These are phyloP conservation scores for Trametes cubensis DNA, from an alignment of 768 basidiomycete species.

Conservation along the genomic window DNA sequence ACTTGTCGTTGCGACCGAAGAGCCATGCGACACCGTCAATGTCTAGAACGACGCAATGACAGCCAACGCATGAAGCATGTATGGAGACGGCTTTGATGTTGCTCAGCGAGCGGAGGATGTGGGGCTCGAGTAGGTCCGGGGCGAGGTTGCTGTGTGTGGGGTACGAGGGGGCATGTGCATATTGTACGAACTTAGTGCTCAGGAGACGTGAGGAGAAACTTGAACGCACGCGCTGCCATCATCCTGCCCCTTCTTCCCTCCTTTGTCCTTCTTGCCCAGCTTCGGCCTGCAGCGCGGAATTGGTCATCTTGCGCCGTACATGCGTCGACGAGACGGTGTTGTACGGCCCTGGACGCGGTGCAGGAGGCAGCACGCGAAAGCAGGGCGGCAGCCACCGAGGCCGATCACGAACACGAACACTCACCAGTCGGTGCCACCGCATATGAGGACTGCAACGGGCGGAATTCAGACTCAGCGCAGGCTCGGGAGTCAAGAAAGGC, in stretches of 20 bases:
- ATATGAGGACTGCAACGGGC: constrained; percentile 64
- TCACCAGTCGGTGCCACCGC: constrained; percentile 88
- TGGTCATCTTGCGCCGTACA: constrained; percentile 8
- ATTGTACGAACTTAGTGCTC: background rate
- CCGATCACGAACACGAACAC: constrained; percentile 33
- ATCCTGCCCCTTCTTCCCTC: constrained; percentile 50
- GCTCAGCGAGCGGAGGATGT: constrained; percentile 85
- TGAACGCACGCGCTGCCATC: constrained; percentile 34
- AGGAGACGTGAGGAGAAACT: background rate
- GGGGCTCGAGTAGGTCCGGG: constrained; percentile 84
- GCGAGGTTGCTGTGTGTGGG: constrained; percentile 45
- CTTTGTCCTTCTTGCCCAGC: constrained; percentile 75
- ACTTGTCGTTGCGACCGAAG: constrained; percentile 81
- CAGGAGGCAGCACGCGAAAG: constrained; percentile 20
- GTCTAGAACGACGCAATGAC: constrained; percentile 78
- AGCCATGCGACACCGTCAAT: constrained; percentile 82
- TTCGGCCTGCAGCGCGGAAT: constrained; percentile 55
- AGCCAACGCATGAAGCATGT: constrained; percentile 75
- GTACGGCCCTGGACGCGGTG: constrained; percentile 4
- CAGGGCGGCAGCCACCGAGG: constrained; percentile 13
- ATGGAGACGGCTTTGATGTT: constrained; percentile 76
- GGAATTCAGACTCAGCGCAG: constrained; percentile 8
- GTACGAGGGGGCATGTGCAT: background rate
- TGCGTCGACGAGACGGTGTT: constrained; percentile 13
- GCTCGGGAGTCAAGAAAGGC: background rate